phyloP scores from a whole-genome alignment of 192 early-diverging fungal genomes.

The Podila verticillata region DNA sequence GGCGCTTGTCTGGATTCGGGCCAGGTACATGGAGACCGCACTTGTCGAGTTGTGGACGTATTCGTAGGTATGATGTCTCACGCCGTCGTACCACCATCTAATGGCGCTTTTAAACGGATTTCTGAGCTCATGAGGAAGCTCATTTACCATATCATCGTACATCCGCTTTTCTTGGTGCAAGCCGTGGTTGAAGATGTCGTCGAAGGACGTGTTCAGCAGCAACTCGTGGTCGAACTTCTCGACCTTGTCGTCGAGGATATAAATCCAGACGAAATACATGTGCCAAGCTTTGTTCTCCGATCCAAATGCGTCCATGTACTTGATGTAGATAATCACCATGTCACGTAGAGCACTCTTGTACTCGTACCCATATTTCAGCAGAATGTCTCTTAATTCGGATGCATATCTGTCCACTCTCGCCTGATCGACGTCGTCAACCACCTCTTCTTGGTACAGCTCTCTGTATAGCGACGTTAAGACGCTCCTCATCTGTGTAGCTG shows the following conservation, averaged over 20 bases:
- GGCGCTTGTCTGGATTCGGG: too few relatives aligned
- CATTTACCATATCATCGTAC: neutral
- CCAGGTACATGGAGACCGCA: too few relatives aligned
- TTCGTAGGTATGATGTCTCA: too few relatives aligned
- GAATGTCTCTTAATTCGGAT: too few relatives aligned
- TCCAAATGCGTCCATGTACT: neutral
- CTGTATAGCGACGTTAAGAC: too few relatives aligned
- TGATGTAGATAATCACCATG: slow-evolving; percentile 7
- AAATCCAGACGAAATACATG: slow-evolving; percentile 1
- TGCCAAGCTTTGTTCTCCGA: neutral
- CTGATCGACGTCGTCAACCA: too few relatives aligned
- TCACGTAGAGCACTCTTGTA: neutral
- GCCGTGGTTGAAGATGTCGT: slow-evolving; percentile 1
- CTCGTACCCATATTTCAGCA: neutral
- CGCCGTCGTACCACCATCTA: neutral
- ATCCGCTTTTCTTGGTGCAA: neutral
- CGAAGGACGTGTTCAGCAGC: neutral
- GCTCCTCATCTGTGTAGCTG: too few relatives aligned
- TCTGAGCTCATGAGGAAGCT: neutral
- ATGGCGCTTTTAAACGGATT: neutral
- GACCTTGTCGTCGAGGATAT: slow-evolving; percentile 4
- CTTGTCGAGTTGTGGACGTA: too few relatives aligned
- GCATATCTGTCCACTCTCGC: too few relatives aligned
- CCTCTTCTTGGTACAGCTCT: too few relatives aligned
- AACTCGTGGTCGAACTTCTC: neutral